Percentiles rank a stretch among this genome's conserved stretches.
These are phyloP conservation scores for Ogataea nakhonphanomensis DNA, from an alignment of 805 yeast genomes.

Conservation along the genomic window DNA sequence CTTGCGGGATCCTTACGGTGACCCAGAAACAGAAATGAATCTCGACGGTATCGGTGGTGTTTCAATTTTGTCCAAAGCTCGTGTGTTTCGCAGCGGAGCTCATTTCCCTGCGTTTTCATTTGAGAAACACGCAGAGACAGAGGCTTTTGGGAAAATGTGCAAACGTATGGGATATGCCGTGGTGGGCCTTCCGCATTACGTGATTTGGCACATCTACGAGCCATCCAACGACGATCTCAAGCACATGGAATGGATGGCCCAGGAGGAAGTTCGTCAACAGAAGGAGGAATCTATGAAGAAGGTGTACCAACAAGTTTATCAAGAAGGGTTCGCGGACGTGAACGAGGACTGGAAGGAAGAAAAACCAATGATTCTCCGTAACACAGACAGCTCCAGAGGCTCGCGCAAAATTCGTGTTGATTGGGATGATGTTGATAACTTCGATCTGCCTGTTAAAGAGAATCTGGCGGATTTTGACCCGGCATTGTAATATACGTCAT, in stretches of 20 bases:
- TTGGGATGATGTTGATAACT: slow-evolving; percentile 62
- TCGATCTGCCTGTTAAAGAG: slow-evolving; percentile 6
- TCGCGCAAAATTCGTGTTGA: slow-evolving; percentile 52
- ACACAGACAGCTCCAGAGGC: slow-evolving; percentile 58
- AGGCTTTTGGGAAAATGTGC: slow-evolving; percentile 90
- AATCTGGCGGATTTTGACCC: slow-evolving; percentile 8
- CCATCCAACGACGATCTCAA: slow-evolving; percentile 88
- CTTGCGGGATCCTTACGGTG: slow-evolving; percentile 91
- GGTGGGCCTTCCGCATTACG: slow-evolving; percentile 89
- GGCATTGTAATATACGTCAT: not conserved
- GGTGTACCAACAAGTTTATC: slow-evolving; percentile 70
- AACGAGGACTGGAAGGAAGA: slow-evolving; percentile 71
- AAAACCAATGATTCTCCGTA: slow-evolving; percentile 66
- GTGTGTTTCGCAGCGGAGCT: slow-evolving; percentile 81
- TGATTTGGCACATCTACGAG: slow-evolving; percentile 95
- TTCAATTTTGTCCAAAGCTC: slow-evolving; percentile 82
- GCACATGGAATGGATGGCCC: slow-evolving; percentile 84
- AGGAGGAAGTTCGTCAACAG: slow-evolving; percentile 64
- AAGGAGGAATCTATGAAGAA: slow-evolving; percentile 62
- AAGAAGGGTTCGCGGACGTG: slow-evolving; percentile 73
- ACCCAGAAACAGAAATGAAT: slow-evolving; percentile 88
- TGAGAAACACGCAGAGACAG: slow-evolving; percentile 96
- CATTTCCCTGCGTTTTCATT: slow-evolving; percentile 97
- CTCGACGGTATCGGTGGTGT: slow-evolving; percentile 98
- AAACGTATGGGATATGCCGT: slow-evolving; percentile 85